Conservation (phyloP, 805 yeast species). For the Candida patagonica region DNA sequence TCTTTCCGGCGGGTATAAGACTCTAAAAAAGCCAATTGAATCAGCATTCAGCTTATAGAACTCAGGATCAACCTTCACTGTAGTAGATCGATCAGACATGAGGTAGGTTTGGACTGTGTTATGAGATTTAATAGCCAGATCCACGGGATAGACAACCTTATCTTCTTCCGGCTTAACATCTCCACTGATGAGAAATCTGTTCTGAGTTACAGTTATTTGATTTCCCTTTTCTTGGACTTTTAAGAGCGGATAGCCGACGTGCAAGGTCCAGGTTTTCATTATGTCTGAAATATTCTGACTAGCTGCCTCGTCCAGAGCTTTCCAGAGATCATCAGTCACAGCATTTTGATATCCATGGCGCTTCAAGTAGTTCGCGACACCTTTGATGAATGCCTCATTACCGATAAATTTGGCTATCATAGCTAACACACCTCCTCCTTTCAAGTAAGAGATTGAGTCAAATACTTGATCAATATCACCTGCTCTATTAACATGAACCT, state of each 20-base stretch:
- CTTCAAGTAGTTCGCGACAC: slow-evolving; percentile 69
- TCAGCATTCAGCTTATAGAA: slow-evolving; percentile 56
- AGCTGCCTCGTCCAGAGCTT: slow-evolving; percentile 55
- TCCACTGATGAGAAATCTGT: slow-evolving; percentile 67
- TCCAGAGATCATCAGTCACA: slow-evolving; percentile 69
- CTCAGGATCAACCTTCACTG: slow-evolving; percentile 10
- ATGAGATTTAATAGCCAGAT: slow-evolving; percentile 44
- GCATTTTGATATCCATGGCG: slow-evolving; percentile 74
- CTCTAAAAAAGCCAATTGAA: slow-evolving; percentile 53
- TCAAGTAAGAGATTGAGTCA: slow-evolving; percentile 74
- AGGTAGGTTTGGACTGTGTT: slow-evolving; percentile 34
- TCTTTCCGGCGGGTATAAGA: slow-evolving; percentile 43
- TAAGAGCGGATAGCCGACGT: slow-evolving; percentile 70
- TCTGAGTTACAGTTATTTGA: slow-evolving; percentile 51
- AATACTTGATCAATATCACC: slow-evolving; percentile 77
- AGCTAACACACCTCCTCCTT: slow-evolving; percentile 70
- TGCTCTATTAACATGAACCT: slow-evolving; percentile 70
- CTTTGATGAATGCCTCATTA: slow-evolving; percentile 65
- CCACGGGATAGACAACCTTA: slow-evolving; percentile 51
- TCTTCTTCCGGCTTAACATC: slow-evolving; percentile 73
- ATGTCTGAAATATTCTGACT: slow-evolving; percentile 64
- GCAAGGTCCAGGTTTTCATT: slow-evolving; percentile 75
- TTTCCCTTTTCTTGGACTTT: slow-evolving; percentile 46
- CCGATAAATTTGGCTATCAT: slow-evolving; percentile 78
- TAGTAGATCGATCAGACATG: neutral